Evolutionary conservation across 352 stramenopile genomes (phyloP), one percentile per base, ranked within the genome.

Genomic region (Globisporangium mamillatum): DNA sequence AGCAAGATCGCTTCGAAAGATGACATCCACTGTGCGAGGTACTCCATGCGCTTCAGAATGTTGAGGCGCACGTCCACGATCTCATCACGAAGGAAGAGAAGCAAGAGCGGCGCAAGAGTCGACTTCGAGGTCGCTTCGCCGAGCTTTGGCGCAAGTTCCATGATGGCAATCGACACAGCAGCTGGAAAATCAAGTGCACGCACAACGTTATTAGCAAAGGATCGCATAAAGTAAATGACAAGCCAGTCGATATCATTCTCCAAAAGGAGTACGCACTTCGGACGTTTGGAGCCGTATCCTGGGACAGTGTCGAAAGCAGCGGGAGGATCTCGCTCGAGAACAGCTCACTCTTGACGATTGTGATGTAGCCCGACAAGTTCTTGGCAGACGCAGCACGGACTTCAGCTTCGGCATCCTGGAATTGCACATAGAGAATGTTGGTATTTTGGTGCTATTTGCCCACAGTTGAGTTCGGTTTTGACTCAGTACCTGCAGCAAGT

Each of bases 31-130:
- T 80, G 87, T 69, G 79, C 89, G 69, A 87, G 93, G 72, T 75
- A 90, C 75, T 90, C 93, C 75, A 98, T 89, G 72, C 97, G 97
- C 70, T 94, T 96, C 32, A 98, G 72, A 58, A 98, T 97, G 77
- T 98, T 97, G 5, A 98, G 80, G 60, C 97, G 93, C 32, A 98
- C 94, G 76, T 98, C 94, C 25, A 96, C 91, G 60, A 97, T 86
- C 67, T 96, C 89, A 70, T 98, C 91, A 22, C 85, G 86, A 55
- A 95, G 66, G 74, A 94, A 93, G 41, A 94, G 76, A 20, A 93
- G 70, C 60, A 94, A 64, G 57, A 97, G 67, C 68, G 95, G 85
- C 12, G 86, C 81, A 2, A 95, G 76, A 38, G 77, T 84, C 56
- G 71, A 82, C 80, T 98, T 97, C 73, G 97, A 97, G 38, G 95